Percentiles rank a stretch among this genome's conserved stretches.
phyloP scores from a whole-genome alignment of 2,329 filamentous ascomycete species.

The Fusarium bactridioides region DNA sequence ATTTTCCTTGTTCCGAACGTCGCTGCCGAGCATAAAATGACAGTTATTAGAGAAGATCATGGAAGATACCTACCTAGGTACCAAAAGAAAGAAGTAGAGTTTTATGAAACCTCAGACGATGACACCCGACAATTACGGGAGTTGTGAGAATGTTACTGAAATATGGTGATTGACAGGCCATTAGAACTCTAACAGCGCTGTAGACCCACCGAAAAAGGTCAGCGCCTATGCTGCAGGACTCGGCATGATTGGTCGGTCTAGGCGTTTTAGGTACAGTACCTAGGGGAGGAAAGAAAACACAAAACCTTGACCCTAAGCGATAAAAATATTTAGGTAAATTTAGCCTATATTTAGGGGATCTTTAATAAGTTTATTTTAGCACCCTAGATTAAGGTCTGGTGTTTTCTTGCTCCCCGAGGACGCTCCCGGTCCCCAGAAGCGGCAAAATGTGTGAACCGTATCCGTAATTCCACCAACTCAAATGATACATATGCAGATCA shows the following conservation, averaged over 20 bases:
- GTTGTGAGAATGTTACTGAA: conserved; percentile 3
- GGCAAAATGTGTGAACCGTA: not conserved
- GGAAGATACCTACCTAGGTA: not conserved
- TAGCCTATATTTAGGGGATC: no score
- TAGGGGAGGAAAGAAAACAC: no score
- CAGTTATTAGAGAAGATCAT: not conserved
- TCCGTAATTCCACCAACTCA: conserved; percentile 1
- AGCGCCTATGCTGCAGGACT: not conserved
- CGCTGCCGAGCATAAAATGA: conserved; percentile 5
- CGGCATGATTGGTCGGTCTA: not conserved
- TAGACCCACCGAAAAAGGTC: not conserved
- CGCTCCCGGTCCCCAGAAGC: not conserved
- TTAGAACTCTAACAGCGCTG: not conserved
- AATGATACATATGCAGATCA: conserved; percentile 1
- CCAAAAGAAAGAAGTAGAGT: not conserved
- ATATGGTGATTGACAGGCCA: conserved; percentile 20
- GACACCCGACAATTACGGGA: conserved; percentile 6
- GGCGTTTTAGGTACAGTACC: not conserved
- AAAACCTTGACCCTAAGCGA: no score
- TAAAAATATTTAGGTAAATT: no score
- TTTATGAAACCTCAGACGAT: not conserved
- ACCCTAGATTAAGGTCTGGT: no score
- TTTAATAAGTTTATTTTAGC: no score
- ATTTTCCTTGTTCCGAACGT: not conserved
- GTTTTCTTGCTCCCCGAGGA: no score